Conservation (phyloP, 2,329 filamentous ascomycete species). For the Elsinoe australis region DNA sequence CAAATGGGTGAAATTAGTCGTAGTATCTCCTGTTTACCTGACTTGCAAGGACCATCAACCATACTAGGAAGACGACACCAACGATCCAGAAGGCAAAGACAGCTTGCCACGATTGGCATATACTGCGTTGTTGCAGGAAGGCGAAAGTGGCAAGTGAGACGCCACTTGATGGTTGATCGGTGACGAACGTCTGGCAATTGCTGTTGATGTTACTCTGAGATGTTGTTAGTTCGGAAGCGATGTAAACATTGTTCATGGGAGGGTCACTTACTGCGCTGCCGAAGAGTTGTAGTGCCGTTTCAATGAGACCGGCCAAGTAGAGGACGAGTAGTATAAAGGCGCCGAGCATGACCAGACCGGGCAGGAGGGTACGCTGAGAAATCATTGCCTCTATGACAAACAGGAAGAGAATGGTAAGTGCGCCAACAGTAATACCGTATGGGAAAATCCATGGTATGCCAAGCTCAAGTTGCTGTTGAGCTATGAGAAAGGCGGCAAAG, state of each 20-base stretch:
- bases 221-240: not conserved
- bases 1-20: constrained; percentile 13
- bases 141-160: constrained; percentile 50
- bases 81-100: constrained; percentile 58
- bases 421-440: constrained; percentile 52
- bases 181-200: constrained; percentile 53
- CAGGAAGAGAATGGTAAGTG: constrained; percentile 52
- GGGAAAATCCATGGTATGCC: constrained; percentile 60
- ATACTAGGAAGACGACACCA: constrained; percentile 55
- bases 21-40: constrained; percentile 21
- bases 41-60: constrained; percentile 55
- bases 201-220: constrained; percentile 47
- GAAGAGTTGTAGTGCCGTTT: constrained; percentile 56
- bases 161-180: constrained; percentile 41
- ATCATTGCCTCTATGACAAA: constrained; percentile 51
- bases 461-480: constrained; percentile 48
- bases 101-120: constrained; percentile 57
- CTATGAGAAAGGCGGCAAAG: constrained; percentile 52
- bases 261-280: constrained; percentile 28
- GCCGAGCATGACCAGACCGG: constrained; percentile 52
- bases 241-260: not conserved
- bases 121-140: constrained; percentile 55
- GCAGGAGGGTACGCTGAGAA: constrained; percentile 49
- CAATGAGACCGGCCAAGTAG: constrained; percentile 55
- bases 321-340: constrained; percentile 56